Base-by-base conservation (phyloP, 208 protist species). In the Crithidia expoeki region DNA sequence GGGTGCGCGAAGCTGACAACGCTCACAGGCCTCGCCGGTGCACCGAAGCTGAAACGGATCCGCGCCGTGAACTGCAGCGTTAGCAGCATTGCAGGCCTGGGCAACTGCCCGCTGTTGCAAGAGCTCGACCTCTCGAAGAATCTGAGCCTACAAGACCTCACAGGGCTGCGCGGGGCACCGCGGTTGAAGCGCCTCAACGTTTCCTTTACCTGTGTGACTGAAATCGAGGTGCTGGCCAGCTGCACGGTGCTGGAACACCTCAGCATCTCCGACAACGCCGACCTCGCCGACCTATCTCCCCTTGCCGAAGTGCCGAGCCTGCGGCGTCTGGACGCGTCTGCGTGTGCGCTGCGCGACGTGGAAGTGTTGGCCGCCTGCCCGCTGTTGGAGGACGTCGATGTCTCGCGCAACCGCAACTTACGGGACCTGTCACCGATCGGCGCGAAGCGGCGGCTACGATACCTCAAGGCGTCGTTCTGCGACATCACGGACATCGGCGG, bases 401-500 rank as follows among this genome's bases (percentile, higher is more conserved):
- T 59, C 12, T 59, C 55, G 7, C 55, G 55, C 30, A 59, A 59
- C 55, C 55, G 55, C 16, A n/a, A 28, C 21, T 34, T 59, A 34
- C 55, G 28, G 19, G 55, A 59, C 33, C n/a, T 59, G 17, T 59
- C 55, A 2, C 55, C 55, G 11, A 30, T 59, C n/a, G 55, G 55
- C 2, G 55, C 55, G 27, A 59, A 59, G 33, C 55, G 55, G 55
- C 55, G 55, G 7, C 55, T 59, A 34, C 55, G 55, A 4, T 28
- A 46, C 44, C 33, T 59, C 19, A 59, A 59, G 33, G 55, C 55
- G 19, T 59, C 55, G 14, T 59, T 59, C 55, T 59, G 55, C 33
- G 55, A 59, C 55, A 14, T 59, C 19, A 59, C 55, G 5, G 55
- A 59, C 55, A 59, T 59, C 33, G 55, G 55, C 3, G 55, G 55